A percentile compares a stretch with the other conserved stretches of the same genome.
These are phyloP conservation scores for Xerocomus brunneocitrinus DNA, from an alignment of 768 basidiomycete genomes.

Conservation along the genomic window DNA sequence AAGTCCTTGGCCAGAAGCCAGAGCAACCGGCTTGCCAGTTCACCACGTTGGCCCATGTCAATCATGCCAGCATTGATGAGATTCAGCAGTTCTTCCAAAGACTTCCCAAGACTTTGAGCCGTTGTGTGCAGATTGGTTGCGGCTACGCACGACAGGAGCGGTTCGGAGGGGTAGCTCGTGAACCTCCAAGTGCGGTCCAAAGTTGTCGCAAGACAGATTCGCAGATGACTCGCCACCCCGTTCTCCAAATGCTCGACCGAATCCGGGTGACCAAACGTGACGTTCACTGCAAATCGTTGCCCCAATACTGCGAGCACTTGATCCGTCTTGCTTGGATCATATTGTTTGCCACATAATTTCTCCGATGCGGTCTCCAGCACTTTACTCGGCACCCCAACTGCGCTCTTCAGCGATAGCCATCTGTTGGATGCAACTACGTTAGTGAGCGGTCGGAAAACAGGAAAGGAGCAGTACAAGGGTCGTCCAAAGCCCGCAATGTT, in stretches of 20 bases:
- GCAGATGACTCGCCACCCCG: constrained; percentile 1
- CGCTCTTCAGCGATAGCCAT: constrained; percentile 6
- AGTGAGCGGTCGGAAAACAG: background rate
- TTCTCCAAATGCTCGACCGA: background rate
- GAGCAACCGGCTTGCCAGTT: background rate
- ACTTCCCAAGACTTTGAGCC: background rate
- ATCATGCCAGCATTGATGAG: background rate
- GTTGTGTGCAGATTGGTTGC: background rate
- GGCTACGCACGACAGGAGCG: constrained; percentile 9
- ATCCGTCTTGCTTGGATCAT: background rate
- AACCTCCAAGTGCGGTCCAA: background rate
- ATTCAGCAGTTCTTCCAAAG: background rate
- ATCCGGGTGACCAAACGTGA: background rate
- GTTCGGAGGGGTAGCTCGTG: constrained; percentile 15
- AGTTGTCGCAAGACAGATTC: background rate
- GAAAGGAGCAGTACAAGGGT: background rate
- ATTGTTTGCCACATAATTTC: background rate
- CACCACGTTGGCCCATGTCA: too few species aligned
- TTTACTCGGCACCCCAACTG: background rate
- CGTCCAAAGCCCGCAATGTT: background rate
- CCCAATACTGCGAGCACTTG: background rate
- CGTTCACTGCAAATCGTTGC: background rate
- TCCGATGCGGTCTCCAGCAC: background rate
- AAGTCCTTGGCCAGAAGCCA: constrained; percentile 2
- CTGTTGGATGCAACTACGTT: background rate